phyloP scores from a whole-genome alignment of 2,329 filamentous ascomycete genomes.

The Ophiocordyceps australis region DNA sequence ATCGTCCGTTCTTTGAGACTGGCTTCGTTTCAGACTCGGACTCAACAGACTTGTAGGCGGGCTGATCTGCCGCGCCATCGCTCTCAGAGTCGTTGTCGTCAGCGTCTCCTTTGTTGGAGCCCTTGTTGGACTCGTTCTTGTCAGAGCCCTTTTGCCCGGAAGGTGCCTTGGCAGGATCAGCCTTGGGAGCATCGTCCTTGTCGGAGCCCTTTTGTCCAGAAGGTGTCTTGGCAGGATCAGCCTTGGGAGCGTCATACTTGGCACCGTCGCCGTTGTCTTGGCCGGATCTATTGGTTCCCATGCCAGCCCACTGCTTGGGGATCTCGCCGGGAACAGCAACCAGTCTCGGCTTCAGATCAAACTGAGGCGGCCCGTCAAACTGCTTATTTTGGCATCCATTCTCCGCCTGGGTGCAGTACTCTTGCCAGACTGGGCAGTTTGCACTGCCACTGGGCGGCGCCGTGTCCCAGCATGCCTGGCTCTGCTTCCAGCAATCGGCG shows the following conservation, averaged over 20 bases:
- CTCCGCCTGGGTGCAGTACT: conserved; percentile 36
- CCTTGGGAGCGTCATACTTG: neutral
- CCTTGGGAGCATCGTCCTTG: no score
- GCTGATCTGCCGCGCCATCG: no score
- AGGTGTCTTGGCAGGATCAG: no score
- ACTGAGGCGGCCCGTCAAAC: conserved; percentile 28
- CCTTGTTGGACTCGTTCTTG: no score
- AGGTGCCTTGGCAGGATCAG: no score
- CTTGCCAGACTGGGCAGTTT: conserved; percentile 43
- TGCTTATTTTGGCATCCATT: conserved; percentile 20
- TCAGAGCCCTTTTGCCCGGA: no score
- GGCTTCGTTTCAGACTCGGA: no score
- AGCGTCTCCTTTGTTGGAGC: no score
- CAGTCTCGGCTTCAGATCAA: conserved; percentile 15
- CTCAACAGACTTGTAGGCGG: no score
- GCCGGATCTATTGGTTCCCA: conserved; percentile 6
- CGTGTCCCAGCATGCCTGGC: conserved; percentile 36
- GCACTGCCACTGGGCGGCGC: conserved; percentile 38
- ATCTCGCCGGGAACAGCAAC: conserved; percentile 13
- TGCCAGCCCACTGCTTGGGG: conserved; percentile 11
- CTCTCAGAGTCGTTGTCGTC: no score
- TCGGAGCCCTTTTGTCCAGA: no score
- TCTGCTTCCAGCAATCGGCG: conserved; percentile 39
- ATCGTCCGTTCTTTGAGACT: conserved; percentile 14
- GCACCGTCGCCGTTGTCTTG: neutral